Conservation (phyloP, 176 grass and related monocot species). For the Eleusine indica region DNA sequence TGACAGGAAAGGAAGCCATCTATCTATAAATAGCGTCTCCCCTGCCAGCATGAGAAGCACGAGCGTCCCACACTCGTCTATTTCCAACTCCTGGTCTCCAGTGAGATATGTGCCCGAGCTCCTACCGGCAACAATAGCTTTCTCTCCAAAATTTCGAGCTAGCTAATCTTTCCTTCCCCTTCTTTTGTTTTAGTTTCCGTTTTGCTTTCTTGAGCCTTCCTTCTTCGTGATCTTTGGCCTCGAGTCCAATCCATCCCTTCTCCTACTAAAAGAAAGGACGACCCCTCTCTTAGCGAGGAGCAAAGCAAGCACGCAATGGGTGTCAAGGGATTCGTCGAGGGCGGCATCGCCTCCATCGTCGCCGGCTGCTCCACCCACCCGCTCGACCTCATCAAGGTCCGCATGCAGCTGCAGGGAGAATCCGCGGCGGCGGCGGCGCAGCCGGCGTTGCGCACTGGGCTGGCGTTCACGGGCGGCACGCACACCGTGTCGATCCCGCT, state of each 20-base stretch:
- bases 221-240: background rate
- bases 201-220: slow-evolving; percentile 12
- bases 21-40: slow-evolving; percentile 41
- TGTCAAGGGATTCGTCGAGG: slow-evolving; percentile 87
- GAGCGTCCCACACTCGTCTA: slow-evolving; percentile 84
- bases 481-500: slow-evolving; percentile 47
- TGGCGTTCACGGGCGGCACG: slow-evolving; percentile 51
- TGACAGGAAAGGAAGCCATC: background rate
- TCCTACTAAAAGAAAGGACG: background rate
- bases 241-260: background rate
- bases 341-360: slow-evolving; percentile 85
- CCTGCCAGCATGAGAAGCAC: background rate
- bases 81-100: slow-evolving; percentile 82
- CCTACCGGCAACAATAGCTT: slow-evolving; percentile 49
- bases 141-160: background rate
- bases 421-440: background rate
- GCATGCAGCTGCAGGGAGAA: slow-evolving; percentile 95
- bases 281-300: too few species aligned
- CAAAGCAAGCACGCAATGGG: slow-evolving; percentile 49
- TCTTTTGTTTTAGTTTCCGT: background rate
- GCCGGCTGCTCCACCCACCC: slow-evolving; percentile 95
- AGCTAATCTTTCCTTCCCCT: background rate
- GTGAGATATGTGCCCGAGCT: slow-evolving; percentile 90
- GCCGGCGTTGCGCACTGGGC: slow-evolving; percentile 55
- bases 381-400: slow-evolving; percentile 91